These are phyloP conservation scores for Dinochytrium kinnereticum DNA, from an alignment of 371 early-diverging fungal genomes.

Conservation along the genomic window DNA sequence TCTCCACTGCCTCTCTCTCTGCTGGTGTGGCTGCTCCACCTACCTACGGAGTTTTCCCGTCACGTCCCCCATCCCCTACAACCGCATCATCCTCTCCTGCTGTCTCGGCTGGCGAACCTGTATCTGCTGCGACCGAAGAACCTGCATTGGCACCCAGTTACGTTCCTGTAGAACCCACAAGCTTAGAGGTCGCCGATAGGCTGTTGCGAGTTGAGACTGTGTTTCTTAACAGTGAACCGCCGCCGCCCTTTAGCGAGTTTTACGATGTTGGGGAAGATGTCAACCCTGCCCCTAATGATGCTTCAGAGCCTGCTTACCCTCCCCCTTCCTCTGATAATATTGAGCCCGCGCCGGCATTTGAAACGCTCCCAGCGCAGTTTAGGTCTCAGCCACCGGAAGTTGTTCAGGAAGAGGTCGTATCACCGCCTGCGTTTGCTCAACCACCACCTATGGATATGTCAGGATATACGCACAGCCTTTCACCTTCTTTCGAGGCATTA, in stretches of 20 bases:
- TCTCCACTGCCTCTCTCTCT: not conserved
- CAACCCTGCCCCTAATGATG: not conserved
- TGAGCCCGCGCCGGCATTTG: too few relatives aligned
- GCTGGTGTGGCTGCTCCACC: not conserved
- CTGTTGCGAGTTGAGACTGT: constrained; percentile 10
- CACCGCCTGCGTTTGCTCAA: too few relatives aligned
- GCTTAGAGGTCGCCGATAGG: not conserved
- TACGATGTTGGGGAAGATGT: not conserved
- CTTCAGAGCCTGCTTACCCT: too few relatives aligned
- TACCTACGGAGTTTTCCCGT: not conserved
- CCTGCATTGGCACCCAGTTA: not conserved
- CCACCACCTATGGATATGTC: too few relatives aligned
- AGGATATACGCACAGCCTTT: too few relatives aligned
- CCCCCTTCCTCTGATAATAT: too few relatives aligned
- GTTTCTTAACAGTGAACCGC: not conserved
- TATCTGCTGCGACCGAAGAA: too few relatives aligned
- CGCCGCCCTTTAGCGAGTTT: constrained; percentile 6
- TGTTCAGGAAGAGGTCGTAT: too few relatives aligned
- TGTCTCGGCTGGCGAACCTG: not conserved
- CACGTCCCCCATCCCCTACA: not conserved
- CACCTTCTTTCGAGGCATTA: too few relatives aligned
- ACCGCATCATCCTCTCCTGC: not conserved
- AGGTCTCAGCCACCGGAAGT: too few relatives aligned
- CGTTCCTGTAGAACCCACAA: not conserved
- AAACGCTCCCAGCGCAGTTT: too few relatives aligned